These are phyloP conservation scores for Dipteronia sinensis DNA, from an alignment of 345 rosid genomes.

Conservation along the genomic window DNA sequence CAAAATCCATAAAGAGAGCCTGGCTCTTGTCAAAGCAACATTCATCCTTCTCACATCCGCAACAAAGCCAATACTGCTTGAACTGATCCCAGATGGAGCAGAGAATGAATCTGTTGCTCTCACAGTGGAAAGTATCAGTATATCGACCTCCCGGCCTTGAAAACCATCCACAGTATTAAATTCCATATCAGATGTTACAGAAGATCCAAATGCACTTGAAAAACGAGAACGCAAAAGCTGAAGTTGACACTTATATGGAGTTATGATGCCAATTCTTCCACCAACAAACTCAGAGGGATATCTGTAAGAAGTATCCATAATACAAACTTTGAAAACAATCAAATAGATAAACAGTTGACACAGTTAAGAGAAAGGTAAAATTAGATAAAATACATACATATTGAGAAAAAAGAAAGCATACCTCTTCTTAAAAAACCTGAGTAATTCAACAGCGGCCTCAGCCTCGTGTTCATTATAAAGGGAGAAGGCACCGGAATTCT, in stretches of 20 bases:
- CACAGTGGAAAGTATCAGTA: constrained; percentile 87
- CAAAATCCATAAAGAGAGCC: constrained; percentile 88
- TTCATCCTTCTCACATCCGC: constrained; percentile 96
- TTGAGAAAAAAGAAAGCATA: constrained; percentile 19
- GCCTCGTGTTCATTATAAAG: constrained; percentile 85
- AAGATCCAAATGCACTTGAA: constrained; percentile 71
- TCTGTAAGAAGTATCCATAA: constrained; percentile 38
- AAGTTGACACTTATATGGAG: constrained; percentile 89
- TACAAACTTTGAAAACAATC: constrained; percentile 10
- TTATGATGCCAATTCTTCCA: constrained; percentile 82
- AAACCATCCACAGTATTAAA: constrained; percentile 96
- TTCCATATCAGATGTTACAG: constrained; percentile 75
- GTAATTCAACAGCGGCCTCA: constrained; percentile 84
- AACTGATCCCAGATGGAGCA: constrained; percentile 33
- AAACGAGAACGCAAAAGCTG: constrained; percentile 77
- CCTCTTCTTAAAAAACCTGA: constrained; percentile 74
- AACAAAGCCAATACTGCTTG: constrained; percentile 85
- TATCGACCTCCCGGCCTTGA: constrained; percentile 95
- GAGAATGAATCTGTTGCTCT: constrained; percentile 64
- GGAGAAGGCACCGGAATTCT: constrained; percentile 71
- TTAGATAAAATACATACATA: not conserved
- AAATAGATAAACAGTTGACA: not conserved
- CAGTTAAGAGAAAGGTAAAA: not conserved
- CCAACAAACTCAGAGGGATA: constrained; percentile 76
- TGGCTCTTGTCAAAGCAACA: constrained; percentile 96